These are phyloP conservation scores for Calonectria naviculata DNA, from an alignment of 2,329 filamentous ascomycete genomes.

Conservation along the genomic window DNA sequence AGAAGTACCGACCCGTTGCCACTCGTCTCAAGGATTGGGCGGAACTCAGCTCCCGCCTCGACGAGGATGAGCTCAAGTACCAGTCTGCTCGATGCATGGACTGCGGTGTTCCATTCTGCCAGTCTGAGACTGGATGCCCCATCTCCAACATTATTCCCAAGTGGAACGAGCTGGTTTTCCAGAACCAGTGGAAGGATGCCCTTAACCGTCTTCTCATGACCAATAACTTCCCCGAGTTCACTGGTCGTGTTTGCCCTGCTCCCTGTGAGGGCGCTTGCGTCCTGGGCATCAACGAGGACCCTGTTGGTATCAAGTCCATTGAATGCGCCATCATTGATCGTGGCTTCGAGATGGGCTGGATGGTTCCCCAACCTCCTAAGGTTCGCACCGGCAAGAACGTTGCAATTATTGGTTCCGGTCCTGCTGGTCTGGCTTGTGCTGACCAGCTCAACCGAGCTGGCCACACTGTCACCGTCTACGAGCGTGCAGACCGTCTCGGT, in stretches of 20 bases:
- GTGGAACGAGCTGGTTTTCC: slow-evolving; percentile 87
- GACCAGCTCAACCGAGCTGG: slow-evolving; percentile 96
- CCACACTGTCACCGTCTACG: slow-evolving; percentile 89
- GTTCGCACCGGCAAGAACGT: slow-evolving; percentile 88
- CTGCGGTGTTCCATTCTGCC: slow-evolving; percentile 97
- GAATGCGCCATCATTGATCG: slow-evolving; percentile 98
- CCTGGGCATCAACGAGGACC: slow-evolving; percentile 95
- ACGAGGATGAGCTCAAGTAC: slow-evolving; percentile 96
- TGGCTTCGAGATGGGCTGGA: slow-evolving; percentile 98
- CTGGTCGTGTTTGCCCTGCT: slow-evolving; percentile 94
- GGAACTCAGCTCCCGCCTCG: slow-evolving; percentile 87
- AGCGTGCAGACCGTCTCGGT: slow-evolving; percentile 90
- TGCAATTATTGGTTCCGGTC: slow-evolving; percentile 91
- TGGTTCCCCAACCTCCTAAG: slow-evolving; percentile 84
- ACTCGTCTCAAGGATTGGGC: slow-evolving; percentile 93
- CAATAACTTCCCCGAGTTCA: slow-evolving; percentile 99
- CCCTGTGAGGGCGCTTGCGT: slow-evolving; percentile 97
- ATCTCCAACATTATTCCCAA: slow-evolving; percentile 99
- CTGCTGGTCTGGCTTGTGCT: slow-evolving; percentile 87
- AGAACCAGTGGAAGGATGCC: slow-evolving; percentile 88
- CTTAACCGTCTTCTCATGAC: slow-evolving; percentile 93
- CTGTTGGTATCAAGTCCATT: slow-evolving; percentile 98
- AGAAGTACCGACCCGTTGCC: slow-evolving; percentile 90
- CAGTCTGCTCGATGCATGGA: slow-evolving; percentile 98
- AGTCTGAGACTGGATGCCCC: slow-evolving; percentile 94